Base-by-base conservation (phyloP, 345 rosid species). In the Salix arbutifolia region DNA sequence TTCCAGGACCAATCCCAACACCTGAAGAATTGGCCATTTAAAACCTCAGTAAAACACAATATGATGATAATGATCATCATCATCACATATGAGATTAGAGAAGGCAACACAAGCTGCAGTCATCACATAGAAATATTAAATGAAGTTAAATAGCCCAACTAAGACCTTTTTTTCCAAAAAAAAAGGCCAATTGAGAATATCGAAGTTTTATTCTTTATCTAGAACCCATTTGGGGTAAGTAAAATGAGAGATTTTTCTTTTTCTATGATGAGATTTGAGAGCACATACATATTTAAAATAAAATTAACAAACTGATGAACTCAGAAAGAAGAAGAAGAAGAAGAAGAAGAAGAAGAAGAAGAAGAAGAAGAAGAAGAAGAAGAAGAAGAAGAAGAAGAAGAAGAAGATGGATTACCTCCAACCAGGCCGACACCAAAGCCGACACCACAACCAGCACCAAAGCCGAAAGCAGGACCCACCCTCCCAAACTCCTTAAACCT, bases 361-460 rank as follows among this genome's bases (percentile, higher is more conserved):
- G 21, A 53, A 50, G 60, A 46, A 67, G n/a, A 53, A 48, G 65
- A 53, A 67, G 14, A 52, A 19, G 73, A 67, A 52, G 52, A n/a
- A n/a, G n/a, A n/a, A n/a, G n/a, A n/a, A n/a, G n/a, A n/a, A n/a
- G n/a, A n/a, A 28, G 21, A 53, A 50, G 60, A 46, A 67, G 16
- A 52, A 19, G 74, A 67, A 42, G 33, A 38, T 18, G 8, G 23
- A 21, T 1, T 4, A 94, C 98, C 99, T 84, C 97, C 97, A 71
- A 95, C 62, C 23, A 95, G 88, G 44, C 99, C 97, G 48, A 86
- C 68, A 73, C 92, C 97, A 71, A 91, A 85, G 74, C 97, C 99
- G 3, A 91, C 77, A 14, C 99, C 97, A 72, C 97, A 93, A 76
- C 99, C 97, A 13, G 85, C 80, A 70, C 99, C 97, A 66, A 89